phyloP scores from a whole-genome alignment of 257 asterid species.

The Paulownia fortunei region DNA sequence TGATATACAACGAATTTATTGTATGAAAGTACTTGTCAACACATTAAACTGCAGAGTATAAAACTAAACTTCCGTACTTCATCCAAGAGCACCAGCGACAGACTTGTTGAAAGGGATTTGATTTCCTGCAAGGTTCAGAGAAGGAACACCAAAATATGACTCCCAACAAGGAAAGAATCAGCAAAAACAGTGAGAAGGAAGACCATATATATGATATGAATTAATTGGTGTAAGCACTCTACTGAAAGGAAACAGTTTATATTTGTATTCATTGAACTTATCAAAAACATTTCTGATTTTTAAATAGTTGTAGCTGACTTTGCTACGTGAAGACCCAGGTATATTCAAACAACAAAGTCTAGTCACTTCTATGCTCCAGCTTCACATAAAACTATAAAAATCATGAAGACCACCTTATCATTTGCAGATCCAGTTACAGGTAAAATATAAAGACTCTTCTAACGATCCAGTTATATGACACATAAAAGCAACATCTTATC shows the following conservation, averaged over 20 bases:
- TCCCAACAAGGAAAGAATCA: conserved; percentile 29
- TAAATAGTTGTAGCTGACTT: not conserved
- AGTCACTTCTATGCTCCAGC: conserved; percentile 18
- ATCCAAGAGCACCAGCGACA: conserved; percentile 87
- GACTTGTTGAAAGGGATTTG: conserved; percentile 70
- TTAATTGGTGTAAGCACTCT: not conserved
- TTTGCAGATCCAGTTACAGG: not conserved
- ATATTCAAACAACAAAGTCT: not conserved
- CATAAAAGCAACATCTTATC: conserved; percentile 22
- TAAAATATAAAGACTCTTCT: conserved; percentile 12
- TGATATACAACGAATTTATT: not conserved
- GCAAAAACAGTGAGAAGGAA: conserved; percentile 19
- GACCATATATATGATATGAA: not conserved
- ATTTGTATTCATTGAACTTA: conserved; percentile 13
- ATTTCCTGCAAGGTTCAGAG: conserved; percentile 72
- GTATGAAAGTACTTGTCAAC: conserved; percentile 16
- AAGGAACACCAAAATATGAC: conserved; percentile 27
- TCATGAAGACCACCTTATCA: not conserved
- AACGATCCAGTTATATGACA: not conserved
- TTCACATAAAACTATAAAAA: not conserved
- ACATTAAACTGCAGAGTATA: conserved; percentile 17
- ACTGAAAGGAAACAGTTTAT: not conserved
- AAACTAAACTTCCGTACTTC: conserved; percentile 62
- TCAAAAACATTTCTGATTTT: conserved; percentile 6
- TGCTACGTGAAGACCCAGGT: conserved; percentile 11